A percentile compares a stretch with the other conserved stretches of the same genome.
These are phyloP conservation scores for Ceratocystis huliohia DNA, from an alignment of 2,329 filamentous ascomycete species.

Conservation along the genomic window DNA sequence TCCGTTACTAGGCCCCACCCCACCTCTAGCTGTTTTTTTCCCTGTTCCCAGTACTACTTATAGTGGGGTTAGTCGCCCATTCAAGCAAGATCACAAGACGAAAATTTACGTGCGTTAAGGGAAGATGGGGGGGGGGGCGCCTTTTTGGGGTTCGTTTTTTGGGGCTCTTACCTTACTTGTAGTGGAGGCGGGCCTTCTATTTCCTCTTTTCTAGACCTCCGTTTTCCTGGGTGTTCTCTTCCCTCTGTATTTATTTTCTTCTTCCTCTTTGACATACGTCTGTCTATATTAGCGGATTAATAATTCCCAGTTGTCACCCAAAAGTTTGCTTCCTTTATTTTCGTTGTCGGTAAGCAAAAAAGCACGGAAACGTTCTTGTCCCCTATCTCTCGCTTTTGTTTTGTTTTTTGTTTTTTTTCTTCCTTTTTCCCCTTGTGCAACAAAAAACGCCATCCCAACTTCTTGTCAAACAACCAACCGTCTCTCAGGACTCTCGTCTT, in stretches of 20 bases:
- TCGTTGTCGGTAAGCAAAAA: background rate
- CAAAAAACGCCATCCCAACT: background rate
- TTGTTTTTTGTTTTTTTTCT: conserved; percentile 1
- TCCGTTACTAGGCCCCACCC: background rate
- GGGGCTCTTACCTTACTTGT: background rate
- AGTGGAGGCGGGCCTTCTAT: background rate
- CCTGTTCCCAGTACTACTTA: too few relatives aligned
- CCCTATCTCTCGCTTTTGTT: background rate
- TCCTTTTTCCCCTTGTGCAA: background rate
- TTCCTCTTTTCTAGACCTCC: background rate
- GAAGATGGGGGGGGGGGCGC: too few relatives aligned
- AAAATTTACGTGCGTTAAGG: too few relatives aligned
- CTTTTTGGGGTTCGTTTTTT: too few relatives aligned
- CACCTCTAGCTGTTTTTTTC: too few relatives aligned
- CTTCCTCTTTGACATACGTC: conserved; percentile 9
- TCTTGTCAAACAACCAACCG: background rate
- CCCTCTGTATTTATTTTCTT: conserved; percentile 10
- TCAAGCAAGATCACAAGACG: too few relatives aligned
- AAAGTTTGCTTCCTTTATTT: conserved; percentile 13
- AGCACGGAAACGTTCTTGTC: background rate
- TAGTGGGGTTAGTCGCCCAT: too few relatives aligned
- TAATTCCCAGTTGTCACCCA: conserved; percentile 14
- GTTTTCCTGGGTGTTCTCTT: conserved; percentile 8
- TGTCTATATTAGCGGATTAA: conserved; percentile 9
- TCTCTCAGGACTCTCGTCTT: background rate